These are phyloP conservation scores for Pyrenopolyporus hunteri DNA, from an alignment of 495 filamentous ascomycete species.

Conservation along the genomic window DNA sequence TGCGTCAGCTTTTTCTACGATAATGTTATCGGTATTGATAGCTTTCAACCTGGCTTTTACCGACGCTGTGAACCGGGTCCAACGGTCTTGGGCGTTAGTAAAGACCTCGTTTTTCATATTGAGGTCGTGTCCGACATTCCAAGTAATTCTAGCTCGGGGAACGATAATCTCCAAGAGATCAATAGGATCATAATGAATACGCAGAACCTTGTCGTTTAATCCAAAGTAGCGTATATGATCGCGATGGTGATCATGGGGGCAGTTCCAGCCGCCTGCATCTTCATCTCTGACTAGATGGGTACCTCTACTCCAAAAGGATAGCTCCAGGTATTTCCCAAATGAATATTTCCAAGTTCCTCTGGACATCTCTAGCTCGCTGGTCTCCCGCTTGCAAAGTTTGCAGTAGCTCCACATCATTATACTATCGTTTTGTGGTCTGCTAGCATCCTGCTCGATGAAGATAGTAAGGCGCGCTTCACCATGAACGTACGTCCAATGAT, in stretches of 20 bases:
- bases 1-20: slow-evolving; percentile 80
- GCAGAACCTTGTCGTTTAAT: slow-evolving; percentile 79
- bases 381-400: slow-evolving; percentile 88
- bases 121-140: slow-evolving; percentile 95
- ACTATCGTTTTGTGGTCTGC: slow-evolving; percentile 62
- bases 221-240: slow-evolving; percentile 94
- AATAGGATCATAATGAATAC: slow-evolving; percentile 90
- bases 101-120: slow-evolving; percentile 92
- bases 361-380: slow-evolving; percentile 90
- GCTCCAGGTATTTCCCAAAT: slow-evolving; percentile 94
- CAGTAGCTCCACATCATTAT: slow-evolving; percentile 99
- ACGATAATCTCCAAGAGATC: slow-evolving; percentile 96
- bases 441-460: slow-evolving; percentile 73
- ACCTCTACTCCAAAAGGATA: slow-evolving; percentile 93
- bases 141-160: slow-evolving; percentile 85
- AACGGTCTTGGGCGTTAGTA: slow-evolving; percentile 73
- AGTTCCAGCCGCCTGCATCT: slow-evolving; percentile 51
- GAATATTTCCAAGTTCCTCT: slow-evolving; percentile 98
- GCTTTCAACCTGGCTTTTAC: slow-evolving; percentile 81
- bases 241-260: slow-evolving; percentile 89
- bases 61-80: slow-evolving; percentile 84
- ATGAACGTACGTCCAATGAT: slow-evolving; percentile 97
- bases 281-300: slow-evolving; percentile 77
- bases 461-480: slow-evolving; percentile 92
- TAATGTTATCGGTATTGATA: slow-evolving; percentile 87